Percentiles rank a stretch among this genome's conserved stretches.
Evolutionary conservation across 192 early-diverging fungal species (phyloP).

Genomic region (Rhizophagus prolifer): DNA sequence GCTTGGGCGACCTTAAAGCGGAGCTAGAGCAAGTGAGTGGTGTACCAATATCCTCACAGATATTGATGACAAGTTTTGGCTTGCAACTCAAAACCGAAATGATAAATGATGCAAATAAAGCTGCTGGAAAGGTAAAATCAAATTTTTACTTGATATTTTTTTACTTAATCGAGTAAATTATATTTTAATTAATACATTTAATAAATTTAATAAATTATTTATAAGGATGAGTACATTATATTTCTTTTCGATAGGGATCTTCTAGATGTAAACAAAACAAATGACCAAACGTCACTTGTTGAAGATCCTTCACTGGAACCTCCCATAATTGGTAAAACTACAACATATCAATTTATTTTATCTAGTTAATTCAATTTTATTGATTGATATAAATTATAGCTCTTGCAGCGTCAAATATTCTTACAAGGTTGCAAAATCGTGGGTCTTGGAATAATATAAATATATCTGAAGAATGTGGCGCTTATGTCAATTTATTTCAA

Average conservation of each 20-base stretch:
- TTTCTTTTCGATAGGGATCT: constrained; percentile 53
- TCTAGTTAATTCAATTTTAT: not conserved
- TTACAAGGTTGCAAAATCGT: not conserved
- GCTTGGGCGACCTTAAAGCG: constrained; percentile 33
- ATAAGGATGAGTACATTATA: constrained; percentile 53
- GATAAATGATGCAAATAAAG: constrained; percentile 43
- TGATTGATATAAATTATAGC: constrained; percentile 2
- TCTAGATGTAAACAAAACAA: constrained; percentile 43
- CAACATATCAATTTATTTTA: not conserved
- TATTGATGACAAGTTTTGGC: constrained; percentile 55
- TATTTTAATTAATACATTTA: constrained; percentile 3
- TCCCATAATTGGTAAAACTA: constrained; percentile 33
- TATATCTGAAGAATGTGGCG: not conserved
- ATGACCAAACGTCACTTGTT: constrained; percentile 41
- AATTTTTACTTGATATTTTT: not conserved
- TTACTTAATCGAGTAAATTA: not conserved
- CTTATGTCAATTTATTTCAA: constrained; percentile 14
- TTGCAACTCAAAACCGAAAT: constrained; percentile 47
- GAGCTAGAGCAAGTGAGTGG: constrained; percentile 45
- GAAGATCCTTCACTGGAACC: constrained; percentile 43
- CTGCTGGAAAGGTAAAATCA: constrained; percentile 43
- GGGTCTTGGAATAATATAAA: not conserved
- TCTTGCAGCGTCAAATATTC: not conserved
- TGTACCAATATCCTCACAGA: constrained; percentile 47
- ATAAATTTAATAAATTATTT: not conserved